Evolutionary conservation across 805 yeast genomes (phyloP).

Genomic region (Jamesozyma gamospora): DNA sequence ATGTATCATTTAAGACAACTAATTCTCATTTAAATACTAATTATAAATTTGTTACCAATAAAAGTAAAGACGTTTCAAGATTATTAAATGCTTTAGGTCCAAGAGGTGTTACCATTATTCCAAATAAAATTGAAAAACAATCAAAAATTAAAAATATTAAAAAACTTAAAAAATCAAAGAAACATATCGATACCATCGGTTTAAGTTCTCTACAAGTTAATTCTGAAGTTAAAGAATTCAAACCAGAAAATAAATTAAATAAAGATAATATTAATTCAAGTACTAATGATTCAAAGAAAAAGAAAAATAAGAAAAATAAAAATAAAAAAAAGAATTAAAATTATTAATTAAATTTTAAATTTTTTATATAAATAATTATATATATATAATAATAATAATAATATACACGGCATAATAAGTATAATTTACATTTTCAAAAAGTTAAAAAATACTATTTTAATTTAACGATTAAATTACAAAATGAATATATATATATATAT

Average conservation of each 20-base stretch:
- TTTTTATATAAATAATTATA: no score
- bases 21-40: conserved; percentile 58
- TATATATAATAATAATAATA: no score
- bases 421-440: no score
- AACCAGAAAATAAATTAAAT: conserved; percentile 9
- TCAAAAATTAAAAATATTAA: conserved; percentile 5
- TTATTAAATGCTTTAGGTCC: conserved; percentile 68
- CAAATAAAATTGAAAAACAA: conserved; percentile 19
- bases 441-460: no score
- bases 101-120: conserved; percentile 36
- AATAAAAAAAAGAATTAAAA: background rate
- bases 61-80: conserved; percentile 65
- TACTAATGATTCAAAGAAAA: conserved; percentile 18
- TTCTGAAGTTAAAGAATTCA: conserved; percentile 20
- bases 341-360: no score
- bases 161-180: conserved; percentile 5
- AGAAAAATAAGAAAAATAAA: conserved; percentile 21
- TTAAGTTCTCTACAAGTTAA: conserved; percentile 22
- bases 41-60: conserved; percentile 47
- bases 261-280: conserved; percentile 4
- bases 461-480: no score
- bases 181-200: conserved; percentile 18
- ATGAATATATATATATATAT: no score
- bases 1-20: conserved; percentile 43
- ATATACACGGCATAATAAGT: no score